phyloP scores from a whole-genome alignment of 106 monocot species.

The Acorus calamus region DNA sequence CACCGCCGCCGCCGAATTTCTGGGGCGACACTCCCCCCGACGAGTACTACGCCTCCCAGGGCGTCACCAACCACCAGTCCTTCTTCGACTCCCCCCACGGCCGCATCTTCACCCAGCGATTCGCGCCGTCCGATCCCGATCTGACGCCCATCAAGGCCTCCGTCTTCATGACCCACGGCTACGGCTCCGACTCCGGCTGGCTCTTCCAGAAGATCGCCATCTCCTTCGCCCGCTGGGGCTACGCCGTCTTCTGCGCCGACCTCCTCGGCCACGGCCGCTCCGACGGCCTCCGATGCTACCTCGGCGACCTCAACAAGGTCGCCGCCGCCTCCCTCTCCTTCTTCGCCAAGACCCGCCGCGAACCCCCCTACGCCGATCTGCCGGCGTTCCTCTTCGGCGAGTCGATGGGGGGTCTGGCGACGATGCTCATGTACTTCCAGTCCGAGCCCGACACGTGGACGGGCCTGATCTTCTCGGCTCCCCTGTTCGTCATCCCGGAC shows the following conservation, averaged over 20 bases:
- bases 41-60: conserved; percentile 64
- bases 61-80: conserved; percentile 56
- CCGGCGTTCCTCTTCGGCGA: conserved; percentile 96
- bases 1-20: conserved; percentile 32
- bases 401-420: conserved; percentile 75
- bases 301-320: conserved; percentile 59
- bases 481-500: conserved; percentile 77
- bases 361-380: conserved; percentile 11
- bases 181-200: conserved; percentile 89
- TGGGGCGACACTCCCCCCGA: conserved; percentile 73
- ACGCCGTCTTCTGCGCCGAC: conserved; percentile 91
- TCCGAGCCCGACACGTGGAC: conserved; percentile 56
- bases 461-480: conserved; percentile 84
- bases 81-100: conserved; percentile 53
- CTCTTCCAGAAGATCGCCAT: conserved; percentile 96
- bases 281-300: conserved; percentile 66
- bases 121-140: conserved; percentile 43
- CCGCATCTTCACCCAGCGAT: conserved; percentile 85
- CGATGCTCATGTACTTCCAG: conserved; percentile 62
- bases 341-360: conserved; percentile 57
- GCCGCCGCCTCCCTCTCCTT: conserved; percentile 75
- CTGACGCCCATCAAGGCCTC: conserved; percentile 41
- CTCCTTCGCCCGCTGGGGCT: conserved; percentile 75
- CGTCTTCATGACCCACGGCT: conserved; percentile 97
- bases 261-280: conserved; percentile 94